Evolutionary conservation across 768 basidiomycete species (phyloP).

Genomic region (Suillus luteus): DNA sequence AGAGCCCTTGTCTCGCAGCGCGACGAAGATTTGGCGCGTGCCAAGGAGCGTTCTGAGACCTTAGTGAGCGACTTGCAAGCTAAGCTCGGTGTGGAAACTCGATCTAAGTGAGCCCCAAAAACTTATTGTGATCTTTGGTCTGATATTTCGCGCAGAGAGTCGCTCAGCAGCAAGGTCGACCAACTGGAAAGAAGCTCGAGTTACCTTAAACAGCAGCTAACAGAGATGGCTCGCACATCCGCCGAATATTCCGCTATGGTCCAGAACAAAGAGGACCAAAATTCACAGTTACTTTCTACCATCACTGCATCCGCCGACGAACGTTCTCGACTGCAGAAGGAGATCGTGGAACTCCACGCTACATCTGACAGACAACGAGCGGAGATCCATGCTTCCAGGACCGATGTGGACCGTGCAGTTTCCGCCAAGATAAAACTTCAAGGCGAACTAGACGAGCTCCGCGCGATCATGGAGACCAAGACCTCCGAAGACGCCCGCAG

Average conservation of each 20-base stretch:
- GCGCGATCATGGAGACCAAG: conserved; percentile 82
- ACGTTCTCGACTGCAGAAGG: conserved; percentile 53
- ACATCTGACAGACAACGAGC: conserved; percentile 65
- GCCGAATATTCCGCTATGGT: conserved; percentile 76
- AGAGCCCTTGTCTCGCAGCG: conserved; percentile 66
- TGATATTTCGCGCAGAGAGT: conserved; percentile 48
- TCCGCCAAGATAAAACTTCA: conserved; percentile 62
- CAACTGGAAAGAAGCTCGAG: conserved; percentile 68
- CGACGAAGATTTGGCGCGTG: conserved; percentile 76
- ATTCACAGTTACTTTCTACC: conserved; percentile 54
- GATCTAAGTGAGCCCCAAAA: conserved; percentile 53
- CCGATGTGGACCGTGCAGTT: conserved; percentile 49
- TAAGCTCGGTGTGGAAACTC: conserved; percentile 65
- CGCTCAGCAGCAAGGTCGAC: conserved; percentile 58
- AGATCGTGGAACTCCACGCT: conserved; percentile 68
- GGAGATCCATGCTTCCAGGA: conserved; percentile 61
- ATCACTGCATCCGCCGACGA: conserved; percentile 56
- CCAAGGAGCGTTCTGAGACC: conserved; percentile 74
- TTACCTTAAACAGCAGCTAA: conserved; percentile 72
- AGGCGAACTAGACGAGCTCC: conserved; percentile 83
- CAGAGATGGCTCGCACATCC: conserved; percentile 74
- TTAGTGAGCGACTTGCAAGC: conserved; percentile 67
- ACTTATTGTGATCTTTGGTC: neutral
- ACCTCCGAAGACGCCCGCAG: conserved; percentile 83
- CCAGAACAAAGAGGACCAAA: conserved; percentile 74